Evolutionary conservation across 495 filamentous ascomycete genomes (phyloP).

Genomic region (Penicillium maclennaniae): DNA sequence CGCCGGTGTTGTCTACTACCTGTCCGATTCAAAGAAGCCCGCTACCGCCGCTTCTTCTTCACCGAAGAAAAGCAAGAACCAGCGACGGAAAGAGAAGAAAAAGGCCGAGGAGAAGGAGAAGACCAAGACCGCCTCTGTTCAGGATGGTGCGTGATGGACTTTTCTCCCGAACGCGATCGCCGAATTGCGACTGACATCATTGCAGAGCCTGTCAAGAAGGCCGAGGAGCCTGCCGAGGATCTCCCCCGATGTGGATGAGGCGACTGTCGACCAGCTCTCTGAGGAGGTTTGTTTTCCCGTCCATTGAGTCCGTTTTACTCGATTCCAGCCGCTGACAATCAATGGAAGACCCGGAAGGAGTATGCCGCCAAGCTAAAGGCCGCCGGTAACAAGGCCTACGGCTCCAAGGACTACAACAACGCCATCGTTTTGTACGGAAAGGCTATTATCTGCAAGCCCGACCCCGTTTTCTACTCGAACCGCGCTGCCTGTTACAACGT

Average conservation of each 20-base stretch:
- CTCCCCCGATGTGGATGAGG: conserved; percentile 85
- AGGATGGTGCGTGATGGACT: conserved; percentile 36
- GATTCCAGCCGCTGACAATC: conserved; percentile 5
- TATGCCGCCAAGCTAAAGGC: conserved; percentile 89
- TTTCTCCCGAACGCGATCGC: conserved; percentile 2
- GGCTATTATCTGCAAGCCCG: conserved; percentile 93
- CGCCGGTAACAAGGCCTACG: conserved; percentile 95
- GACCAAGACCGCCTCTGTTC: conserved; percentile 43
- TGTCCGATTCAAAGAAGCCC: conserved; percentile 47
- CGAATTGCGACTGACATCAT: conserved; percentile 22
- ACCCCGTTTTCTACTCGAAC: conserved; percentile 98
- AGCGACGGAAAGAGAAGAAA: conserved; percentile 57
- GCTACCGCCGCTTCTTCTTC: conserved; percentile 18
- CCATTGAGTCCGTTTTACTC: neutral
- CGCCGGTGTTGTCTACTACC: conserved; percentile 88
- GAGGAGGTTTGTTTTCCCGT: conserved; percentile 50
- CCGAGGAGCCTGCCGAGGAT: conserved; percentile 68
- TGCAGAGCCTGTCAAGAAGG: conserved; percentile 43
- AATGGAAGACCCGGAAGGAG: conserved; percentile 56
- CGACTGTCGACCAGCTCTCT: conserved; percentile 63
- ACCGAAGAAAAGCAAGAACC: conserved; percentile 59
- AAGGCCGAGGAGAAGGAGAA: conserved; percentile 69
- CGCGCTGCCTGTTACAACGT: conserved; percentile 97
- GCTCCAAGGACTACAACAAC: conserved; percentile 80
- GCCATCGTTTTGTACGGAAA: conserved; percentile 93